phyloP scores from a whole-genome alignment of 805 yeast species.

The Candida xiaguanensis region DNA sequence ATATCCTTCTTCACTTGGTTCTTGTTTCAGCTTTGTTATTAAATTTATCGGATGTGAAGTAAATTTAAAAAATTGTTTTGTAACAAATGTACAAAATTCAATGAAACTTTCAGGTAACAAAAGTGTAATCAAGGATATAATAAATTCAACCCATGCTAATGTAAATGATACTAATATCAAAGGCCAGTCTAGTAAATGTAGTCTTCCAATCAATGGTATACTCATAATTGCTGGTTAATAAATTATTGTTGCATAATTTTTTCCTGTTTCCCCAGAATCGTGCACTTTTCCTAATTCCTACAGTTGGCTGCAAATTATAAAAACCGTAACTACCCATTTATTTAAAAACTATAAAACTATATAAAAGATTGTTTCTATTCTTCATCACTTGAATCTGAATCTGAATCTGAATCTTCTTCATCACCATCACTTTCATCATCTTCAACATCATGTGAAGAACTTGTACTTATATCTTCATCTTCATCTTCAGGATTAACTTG shows the following conservation, averaged over 20 bases:
- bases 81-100: constrained; percentile 27
- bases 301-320: constrained; percentile 1
- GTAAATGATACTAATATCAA: constrained; percentile 41
- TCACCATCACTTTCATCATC: constrained; percentile 22
- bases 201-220: constrained; percentile 44
- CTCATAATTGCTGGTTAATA: constrained; percentile 18
- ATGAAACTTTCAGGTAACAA: constrained; percentile 44
- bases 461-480: constrained; percentile 44
- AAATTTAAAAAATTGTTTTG: constrained; percentile 22
- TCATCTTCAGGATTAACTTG: constrained; percentile 51
- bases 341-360: not conserved
- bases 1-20: constrained; percentile 3
- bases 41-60: constrained; percentile 25
- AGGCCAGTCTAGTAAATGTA: constrained; percentile 49
- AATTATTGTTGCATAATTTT: not conserved
- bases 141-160: constrained; percentile 48
- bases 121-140: constrained; percentile 41
- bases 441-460: constrained; percentile 25
- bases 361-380: constrained; percentile 1
- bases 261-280: not conserved
- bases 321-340: not conserved
- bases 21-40: constrained; percentile 10
- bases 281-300: not conserved
- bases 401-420: constrained; percentile 8
- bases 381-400: constrained; percentile 2